Evolutionary conservation across 257 asterid genomes (phyloP), one percentile per base, ranked within the genome.

Genomic region (Scutellaria galericulata): DNA sequence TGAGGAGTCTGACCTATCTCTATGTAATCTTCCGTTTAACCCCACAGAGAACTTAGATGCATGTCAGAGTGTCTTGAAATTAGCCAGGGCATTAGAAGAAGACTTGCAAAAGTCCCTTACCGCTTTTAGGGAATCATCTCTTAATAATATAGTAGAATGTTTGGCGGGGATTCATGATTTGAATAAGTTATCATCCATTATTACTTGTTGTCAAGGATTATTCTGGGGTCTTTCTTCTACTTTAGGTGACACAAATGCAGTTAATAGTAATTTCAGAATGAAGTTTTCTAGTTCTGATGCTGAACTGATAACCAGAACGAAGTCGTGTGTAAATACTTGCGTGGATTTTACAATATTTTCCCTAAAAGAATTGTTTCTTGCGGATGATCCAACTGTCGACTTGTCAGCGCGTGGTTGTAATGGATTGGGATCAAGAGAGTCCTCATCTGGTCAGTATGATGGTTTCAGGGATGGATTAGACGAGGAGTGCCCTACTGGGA

Each of bases 201-300:
- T 86, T 68, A 80, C 97, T 67, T 89, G 95, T 83, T 77, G 75
- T 70, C 93, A 86, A 77, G 97, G 96, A 72, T 80, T 89, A 55
- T 84, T 94, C 59, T 83, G 85, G 87, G 97, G 97, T 24, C 72
- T 91, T 68, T 86, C 90, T 74, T 87, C 86, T 53, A 74, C 86
- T 46, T 64, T 84, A 60, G 84, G 82, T 68, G 80, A 59, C 48
- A 39, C 48, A 72, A 74, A 55, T 56, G 76, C 80, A 50, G 80
- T 8, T 68, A 75, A 70, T 31, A 66, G 76, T 79, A 76, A 76
- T 74, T 27, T 48, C 75, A 75, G 74, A 78, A 31, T 68, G 48
- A 82, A 72, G 60, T 73, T 77, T 40, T 82, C 86, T 70, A 77
- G 82, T 61, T 65, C 50, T 51, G 74, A 85, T 72, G 64, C 70